Conservation (phyloP, 148 eudicot species). For the Gaultheria prostrata region DNA sequence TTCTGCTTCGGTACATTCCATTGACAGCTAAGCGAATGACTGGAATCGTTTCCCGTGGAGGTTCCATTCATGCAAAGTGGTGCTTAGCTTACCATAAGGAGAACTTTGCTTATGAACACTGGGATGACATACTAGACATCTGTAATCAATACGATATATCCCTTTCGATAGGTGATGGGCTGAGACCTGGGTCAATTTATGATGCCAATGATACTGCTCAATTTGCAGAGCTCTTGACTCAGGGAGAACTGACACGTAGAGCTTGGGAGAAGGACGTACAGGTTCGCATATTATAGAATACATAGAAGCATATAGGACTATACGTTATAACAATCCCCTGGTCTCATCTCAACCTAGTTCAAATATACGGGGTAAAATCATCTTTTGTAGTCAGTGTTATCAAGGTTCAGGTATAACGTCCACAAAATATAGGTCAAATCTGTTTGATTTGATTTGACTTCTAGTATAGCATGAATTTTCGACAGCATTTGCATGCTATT, state of each 20-base stretch:
- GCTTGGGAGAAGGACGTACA: constrained; percentile 99
- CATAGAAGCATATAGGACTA: not conserved
- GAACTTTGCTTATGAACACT: constrained; percentile 98
- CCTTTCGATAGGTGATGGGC: constrained; percentile 92
- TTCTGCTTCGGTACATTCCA: constrained; percentile 83
- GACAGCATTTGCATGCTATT: not conserved
- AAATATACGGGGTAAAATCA: not conserved
- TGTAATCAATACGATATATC: constrained; percentile 95
- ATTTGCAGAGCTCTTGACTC: constrained; percentile 95
- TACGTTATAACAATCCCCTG: not conserved
- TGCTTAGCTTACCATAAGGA: constrained; percentile 93
- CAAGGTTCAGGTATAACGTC: constrained; percentile 1
- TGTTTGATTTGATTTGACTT: not conserved
- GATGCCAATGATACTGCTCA: constrained; percentile 99
- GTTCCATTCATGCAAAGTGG: constrained; percentile 99
- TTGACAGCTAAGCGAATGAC: constrained; percentile 97
- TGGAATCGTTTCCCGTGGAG: constrained; percentile 98
- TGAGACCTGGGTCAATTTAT: constrained; percentile 95
- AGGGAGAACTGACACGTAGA: constrained; percentile 91
- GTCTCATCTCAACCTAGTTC: constrained; percentile 2
- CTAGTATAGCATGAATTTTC: not conserved
- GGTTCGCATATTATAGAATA: constrained; percentile 38
- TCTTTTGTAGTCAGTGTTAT: not conserved
- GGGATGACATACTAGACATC: constrained; percentile 97
- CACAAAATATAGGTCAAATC: not conserved